A percentile compares a stretch with the other conserved stretches of the same genome.
These are phyloP conservation scores for Lichtheimia corymbifera DNA, from an alignment of 371 early-diverging fungal genomes.

Conservation along the genomic window DNA sequence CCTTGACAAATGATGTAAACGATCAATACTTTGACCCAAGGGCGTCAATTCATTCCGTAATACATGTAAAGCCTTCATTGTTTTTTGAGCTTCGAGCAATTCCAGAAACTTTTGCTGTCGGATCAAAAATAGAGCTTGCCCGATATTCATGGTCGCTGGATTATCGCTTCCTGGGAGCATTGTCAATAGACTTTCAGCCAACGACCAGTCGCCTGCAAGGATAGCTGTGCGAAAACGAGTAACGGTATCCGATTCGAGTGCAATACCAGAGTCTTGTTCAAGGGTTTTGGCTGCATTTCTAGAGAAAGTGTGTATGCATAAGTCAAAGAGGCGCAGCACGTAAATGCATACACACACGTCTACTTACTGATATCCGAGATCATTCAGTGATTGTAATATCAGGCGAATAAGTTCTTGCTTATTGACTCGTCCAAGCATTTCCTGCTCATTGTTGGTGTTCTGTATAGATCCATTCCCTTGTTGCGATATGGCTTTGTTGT, in stretches of 20 bases:
- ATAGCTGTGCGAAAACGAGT: constrained; percentile 64
- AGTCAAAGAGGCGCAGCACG: background rate
- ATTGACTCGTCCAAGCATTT: constrained; percentile 18
- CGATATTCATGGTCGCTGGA: constrained; percentile 10
- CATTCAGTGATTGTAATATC: constrained; percentile 82
- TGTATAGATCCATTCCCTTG: constrained; percentile 10
- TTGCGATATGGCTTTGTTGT: background rate
- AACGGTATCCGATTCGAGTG: constrained; percentile 64
- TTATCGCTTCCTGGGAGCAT: constrained; percentile 26
- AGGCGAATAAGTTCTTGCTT: constrained; percentile 83
- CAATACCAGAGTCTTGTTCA: constrained; percentile 73
- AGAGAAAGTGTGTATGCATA: constrained; percentile 13
- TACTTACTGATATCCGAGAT: constrained; percentile 77
- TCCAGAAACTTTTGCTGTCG: constrained; percentile 86
- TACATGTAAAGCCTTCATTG: constrained; percentile 67
- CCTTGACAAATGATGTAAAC: constrained; percentile 53
- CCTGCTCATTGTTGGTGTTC: constrained; percentile 1
- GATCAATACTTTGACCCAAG: constrained; percentile 57
- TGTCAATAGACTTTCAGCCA: constrained; percentile 57
- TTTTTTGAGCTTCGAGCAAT: constrained; percentile 60
- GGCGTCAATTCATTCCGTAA: constrained; percentile 78
- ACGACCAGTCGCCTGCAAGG: constrained; percentile 74
- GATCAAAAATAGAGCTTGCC: constrained; percentile 65
- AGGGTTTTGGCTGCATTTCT: constrained; percentile 63
- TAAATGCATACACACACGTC: background rate